Evolutionary conservation across 2,329 filamentous ascomycete species (phyloP).

Genomic region (Paracorniculantispora psalliotae): DNA sequence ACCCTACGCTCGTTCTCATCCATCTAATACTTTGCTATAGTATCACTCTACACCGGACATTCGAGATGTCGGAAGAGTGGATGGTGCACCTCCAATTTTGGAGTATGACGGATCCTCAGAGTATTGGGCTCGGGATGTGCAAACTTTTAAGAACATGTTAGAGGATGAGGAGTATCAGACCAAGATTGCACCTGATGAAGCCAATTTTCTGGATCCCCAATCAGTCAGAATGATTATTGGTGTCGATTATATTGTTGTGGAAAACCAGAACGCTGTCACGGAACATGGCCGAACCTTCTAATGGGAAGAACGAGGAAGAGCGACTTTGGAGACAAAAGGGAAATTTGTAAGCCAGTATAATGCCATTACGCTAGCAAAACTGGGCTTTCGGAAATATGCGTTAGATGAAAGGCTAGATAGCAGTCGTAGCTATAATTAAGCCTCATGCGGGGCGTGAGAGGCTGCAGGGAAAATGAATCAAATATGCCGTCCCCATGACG

Average conservation of each 20-base stretch:
- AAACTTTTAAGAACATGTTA: not conserved
- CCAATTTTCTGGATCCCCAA: not conserved
- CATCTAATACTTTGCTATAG: not conserved
- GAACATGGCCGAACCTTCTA: constrained; percentile 9
- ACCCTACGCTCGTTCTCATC: too few relatives aligned
- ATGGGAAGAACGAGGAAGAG: not conserved
- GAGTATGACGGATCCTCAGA: not conserved
- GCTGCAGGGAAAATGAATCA: too few relatives aligned
- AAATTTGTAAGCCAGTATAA: too few relatives aligned
- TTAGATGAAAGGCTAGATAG: too few relatives aligned
- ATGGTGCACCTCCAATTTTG: not conserved
- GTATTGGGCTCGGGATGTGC: not conserved
- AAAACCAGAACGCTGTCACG: constrained; percentile 7
- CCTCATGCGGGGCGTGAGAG: too few relatives aligned
- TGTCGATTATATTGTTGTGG: constrained; percentile 10
- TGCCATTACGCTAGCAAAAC: too few relatives aligned
- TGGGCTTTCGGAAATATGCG: too few relatives aligned
- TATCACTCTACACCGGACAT: not conserved
- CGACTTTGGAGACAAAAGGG: too few relatives aligned
- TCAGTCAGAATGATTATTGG: not conserved
- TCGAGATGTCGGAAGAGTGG: not conserved
- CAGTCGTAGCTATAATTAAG: too few relatives aligned
- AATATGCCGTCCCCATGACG: too few relatives aligned
- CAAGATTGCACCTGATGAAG: not conserved
- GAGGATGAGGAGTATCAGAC: not conserved